Base-by-base conservation (phyloP, 2,329 filamentous ascomycete species). In the Fusarium tjaetaba region DNA sequence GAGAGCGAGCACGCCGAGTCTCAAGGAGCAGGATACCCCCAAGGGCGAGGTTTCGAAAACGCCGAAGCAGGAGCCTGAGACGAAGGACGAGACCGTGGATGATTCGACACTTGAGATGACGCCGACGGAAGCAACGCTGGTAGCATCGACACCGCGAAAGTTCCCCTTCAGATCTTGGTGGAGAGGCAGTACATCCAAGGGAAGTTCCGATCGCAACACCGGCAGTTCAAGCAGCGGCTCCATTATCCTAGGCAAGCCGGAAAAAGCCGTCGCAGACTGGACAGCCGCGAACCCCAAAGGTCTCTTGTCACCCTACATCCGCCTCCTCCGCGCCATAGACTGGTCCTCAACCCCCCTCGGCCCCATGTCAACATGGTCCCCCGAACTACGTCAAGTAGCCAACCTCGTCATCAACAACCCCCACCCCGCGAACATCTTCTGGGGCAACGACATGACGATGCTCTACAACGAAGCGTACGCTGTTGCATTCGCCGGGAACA, bases 401-500 rank as follows among this genome's bases (percentile, higher is more conserved):
- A 83, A 84, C 26, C 75, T 85, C 0, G 78, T 80, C 42, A 81
- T 85, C 74, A 70, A 64, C 15, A 83, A 85, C 48, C 81, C 81
- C 0, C 78, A 81, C 34, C 87, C 87, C 1, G 85, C 85, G 5
- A 87, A 86, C 4, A 85, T 90, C 80, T 91, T 91, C 75, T 91
- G 89, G 89, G 89, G 89, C 4, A 84, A 83, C 22, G 89, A 91
- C 38, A 82, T 91, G 56, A 87, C 90, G 7, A 88, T 89, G 59
- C 86, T 92, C 7, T 92, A 92, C 79, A 92, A 92, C 64, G 89
- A 91, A 76, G 86, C 89, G 1, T 91, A 83, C 41, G 81, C 90
- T 53, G 79, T 83, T 45, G 78, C 87, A 43, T 85, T 91, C 9
- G 89, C 89, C 13, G 90, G 90, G 7, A 87, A 90, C 72, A 91